These are phyloP conservation scores for Carex parvula DNA, from an alignment of 176 grass and related monocot species.

Conservation along the genomic window DNA sequence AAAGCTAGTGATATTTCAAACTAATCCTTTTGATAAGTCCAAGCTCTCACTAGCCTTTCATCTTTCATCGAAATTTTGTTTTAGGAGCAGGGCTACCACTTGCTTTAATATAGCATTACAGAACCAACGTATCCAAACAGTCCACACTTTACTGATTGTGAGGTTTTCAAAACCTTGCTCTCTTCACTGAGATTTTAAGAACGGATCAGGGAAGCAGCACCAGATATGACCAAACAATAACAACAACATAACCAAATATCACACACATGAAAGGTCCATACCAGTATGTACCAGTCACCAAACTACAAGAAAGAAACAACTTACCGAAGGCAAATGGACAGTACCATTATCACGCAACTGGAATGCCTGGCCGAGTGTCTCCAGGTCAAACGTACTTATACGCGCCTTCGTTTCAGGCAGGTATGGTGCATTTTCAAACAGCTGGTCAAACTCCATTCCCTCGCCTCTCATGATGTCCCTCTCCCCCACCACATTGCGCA, in stretches of 20 bases:
- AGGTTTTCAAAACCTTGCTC: neutral
- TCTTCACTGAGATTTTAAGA: neutral
- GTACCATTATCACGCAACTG: constrained; percentile 24
- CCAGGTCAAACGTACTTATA: constrained; percentile 26
- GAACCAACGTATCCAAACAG: neutral
- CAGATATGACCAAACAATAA: neutral
- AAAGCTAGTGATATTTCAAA: neutral
- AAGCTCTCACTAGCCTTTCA: neutral
- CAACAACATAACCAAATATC: neutral
- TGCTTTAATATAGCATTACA: neutral
- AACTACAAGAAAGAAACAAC: constrained; percentile 1
- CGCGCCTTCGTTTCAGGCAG: constrained; percentile 12
- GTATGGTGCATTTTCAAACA: constrained; percentile 20
- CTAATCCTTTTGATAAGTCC: neutral
- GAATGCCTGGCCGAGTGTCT: constrained; percentile 28
- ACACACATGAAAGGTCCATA: neutral
- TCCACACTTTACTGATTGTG: neutral
- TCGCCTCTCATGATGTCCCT: constrained; percentile 37
- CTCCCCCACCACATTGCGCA: constrained; percentile 33
- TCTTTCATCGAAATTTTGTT: neutral
- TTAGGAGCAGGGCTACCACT: neutral
- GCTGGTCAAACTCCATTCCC: constrained; percentile 29
- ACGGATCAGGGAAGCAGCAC: neutral
- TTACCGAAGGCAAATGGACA: constrained; percentile 22
- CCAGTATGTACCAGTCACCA: neutral